Evolutionary conservation across 192 early-diverging fungal species (phyloP).

Genomic region (Nowakowskiella sp.): DNA sequence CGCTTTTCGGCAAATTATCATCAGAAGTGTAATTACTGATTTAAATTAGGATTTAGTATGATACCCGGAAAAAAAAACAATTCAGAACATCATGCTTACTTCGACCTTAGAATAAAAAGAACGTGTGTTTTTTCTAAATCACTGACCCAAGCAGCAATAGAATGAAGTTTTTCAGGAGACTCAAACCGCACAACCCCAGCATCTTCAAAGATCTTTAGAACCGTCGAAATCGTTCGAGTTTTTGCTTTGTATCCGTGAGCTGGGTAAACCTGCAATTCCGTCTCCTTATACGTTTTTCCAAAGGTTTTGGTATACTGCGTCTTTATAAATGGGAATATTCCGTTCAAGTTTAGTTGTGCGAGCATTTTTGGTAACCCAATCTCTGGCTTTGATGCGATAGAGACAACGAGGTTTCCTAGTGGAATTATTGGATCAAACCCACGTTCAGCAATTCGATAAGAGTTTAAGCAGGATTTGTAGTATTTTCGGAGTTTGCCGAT

Average conservation of each 20-base stretch:
- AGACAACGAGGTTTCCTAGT: slow-evolving; percentile 12
- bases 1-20: not conserved
- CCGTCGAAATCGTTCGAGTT: slow-evolving; percentile 9
- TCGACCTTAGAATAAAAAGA: slow-evolving; percentile 18
- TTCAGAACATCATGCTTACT: slow-evolving; percentile 1
- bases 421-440: slow-evolving; percentile 28
- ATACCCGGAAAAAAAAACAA: slow-evolving; percentile 1
- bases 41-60: not conserved
- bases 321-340: slow-evolving; percentile 24
- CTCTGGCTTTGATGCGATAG: not conserved
- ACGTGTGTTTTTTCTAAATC: slow-evolving; percentile 11
- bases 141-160: slow-evolving; percentile 14
- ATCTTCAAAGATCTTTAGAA: slow-evolving; percentile 14
- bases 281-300: slow-evolving; percentile 11
- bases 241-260: slow-evolving; percentile 22
- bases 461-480: slow-evolving; percentile 28
- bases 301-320: slow-evolving; percentile 22
- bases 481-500: slow-evolving; percentile 26
- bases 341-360: slow-evolving; percentile 18
- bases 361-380: slow-evolving; percentile 18
- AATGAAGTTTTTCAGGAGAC: slow-evolving; percentile 3
- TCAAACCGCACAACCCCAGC: slow-evolving; percentile 7
- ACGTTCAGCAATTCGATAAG: slow-evolving; percentile 13
- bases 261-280: slow-evolving; percentile 27
- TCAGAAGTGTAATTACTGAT: not conserved